phyloP scores from a whole-genome alignment of 2,329 filamentous ascomycete genomes.

The Penicillium expansum region DNA sequence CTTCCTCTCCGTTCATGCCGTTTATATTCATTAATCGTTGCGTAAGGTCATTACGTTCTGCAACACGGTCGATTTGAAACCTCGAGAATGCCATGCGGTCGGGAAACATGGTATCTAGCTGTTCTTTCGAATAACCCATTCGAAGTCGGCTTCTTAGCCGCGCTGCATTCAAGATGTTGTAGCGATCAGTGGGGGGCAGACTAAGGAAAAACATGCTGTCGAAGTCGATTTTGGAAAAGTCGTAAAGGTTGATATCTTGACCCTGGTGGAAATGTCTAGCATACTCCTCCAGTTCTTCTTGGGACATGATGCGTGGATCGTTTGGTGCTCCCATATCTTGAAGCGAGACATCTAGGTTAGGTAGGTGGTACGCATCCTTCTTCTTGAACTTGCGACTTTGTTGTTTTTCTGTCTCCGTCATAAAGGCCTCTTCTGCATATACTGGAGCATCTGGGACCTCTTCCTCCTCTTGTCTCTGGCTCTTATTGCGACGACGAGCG shows the following conservation, averaged over 20 bases:
- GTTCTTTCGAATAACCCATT: slow-evolving; percentile 96
- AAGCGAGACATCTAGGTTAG: slow-evolving; percentile 74
- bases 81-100: slow-evolving; percentile 95
- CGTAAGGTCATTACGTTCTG: slow-evolving; percentile 88
- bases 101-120: slow-evolving; percentile 94
- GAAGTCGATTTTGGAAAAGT: slow-evolving; percentile 98
- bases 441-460: slow-evolving; percentile 74
- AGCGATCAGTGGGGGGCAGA: slow-evolving; percentile 82
- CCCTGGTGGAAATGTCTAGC: slow-evolving; percentile 87
- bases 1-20: slow-evolving; percentile 77
- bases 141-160: slow-evolving; percentile 80
- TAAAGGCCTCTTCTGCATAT: slow-evolving; percentile 85
- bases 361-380: slow-evolving; percentile 92
- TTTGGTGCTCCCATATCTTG: slow-evolving; percentile 84
- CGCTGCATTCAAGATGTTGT: slow-evolving; percentile 96
- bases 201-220: slow-evolving; percentile 93
- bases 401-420: slow-evolving; percentile 72
- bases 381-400: slow-evolving; percentile 78
- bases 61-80: slow-evolving; percentile 93
- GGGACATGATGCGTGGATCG: slow-evolving; percentile 93
- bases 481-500: slow-evolving; percentile 57
- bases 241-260: slow-evolving; percentile 84
- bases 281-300: slow-evolving; percentile 91
- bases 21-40: slow-evolving; percentile 93
- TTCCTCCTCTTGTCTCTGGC: slow-evolving; percentile 53